These are phyloP conservation scores for Gliomastix tumulicola DNA, from an alignment of 2,329 filamentous ascomycete genomes.

Conservation along the genomic window DNA sequence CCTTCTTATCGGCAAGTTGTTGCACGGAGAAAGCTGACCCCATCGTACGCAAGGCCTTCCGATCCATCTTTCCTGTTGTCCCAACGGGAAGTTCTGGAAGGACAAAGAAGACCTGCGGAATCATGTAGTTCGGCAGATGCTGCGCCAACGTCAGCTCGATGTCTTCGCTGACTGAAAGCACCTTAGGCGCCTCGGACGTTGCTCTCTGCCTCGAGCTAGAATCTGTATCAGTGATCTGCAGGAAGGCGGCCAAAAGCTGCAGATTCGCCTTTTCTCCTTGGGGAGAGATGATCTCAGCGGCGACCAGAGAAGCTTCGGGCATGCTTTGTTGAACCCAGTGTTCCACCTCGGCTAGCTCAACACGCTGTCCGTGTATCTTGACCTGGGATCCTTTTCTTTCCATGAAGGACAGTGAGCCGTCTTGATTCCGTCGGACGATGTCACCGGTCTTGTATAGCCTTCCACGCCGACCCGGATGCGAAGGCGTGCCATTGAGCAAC, in stretches of 20 bases:
- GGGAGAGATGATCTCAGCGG: conserved; percentile 14
- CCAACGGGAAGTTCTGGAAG: conserved; percentile 1
- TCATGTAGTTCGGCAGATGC: neutral
- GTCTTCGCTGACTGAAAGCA: neutral
- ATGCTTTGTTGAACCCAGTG: conserved; percentile 4
- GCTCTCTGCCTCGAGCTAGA: neutral
- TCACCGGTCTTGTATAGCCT: conserved; percentile 26
- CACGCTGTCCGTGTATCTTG: conserved; percentile 42
- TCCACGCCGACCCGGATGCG: conserved; percentile 21
- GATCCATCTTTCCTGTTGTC: conserved; percentile 1
- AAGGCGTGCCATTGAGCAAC: conserved; percentile 12
- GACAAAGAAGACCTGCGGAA: neutral
- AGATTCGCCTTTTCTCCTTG: neutral
- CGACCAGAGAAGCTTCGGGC: conserved; percentile 6
- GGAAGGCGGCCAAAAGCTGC: neutral
- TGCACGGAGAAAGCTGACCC: neutral
- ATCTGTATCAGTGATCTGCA: neutral
- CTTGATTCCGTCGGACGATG: conserved; percentile 16
- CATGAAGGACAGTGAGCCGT: conserved; percentile 17
- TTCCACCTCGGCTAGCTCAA: conserved; percentile 30
- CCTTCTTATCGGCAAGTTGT: neutral
- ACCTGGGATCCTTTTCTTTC: conserved; percentile 38
- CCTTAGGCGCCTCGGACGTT: neutral
- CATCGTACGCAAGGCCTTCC: neutral
- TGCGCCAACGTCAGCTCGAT: neutral